These are phyloP conservation scores for Penicillium sp. DNA, from an alignment of 2,329 filamentous ascomycete species.

Conservation along the genomic window DNA sequence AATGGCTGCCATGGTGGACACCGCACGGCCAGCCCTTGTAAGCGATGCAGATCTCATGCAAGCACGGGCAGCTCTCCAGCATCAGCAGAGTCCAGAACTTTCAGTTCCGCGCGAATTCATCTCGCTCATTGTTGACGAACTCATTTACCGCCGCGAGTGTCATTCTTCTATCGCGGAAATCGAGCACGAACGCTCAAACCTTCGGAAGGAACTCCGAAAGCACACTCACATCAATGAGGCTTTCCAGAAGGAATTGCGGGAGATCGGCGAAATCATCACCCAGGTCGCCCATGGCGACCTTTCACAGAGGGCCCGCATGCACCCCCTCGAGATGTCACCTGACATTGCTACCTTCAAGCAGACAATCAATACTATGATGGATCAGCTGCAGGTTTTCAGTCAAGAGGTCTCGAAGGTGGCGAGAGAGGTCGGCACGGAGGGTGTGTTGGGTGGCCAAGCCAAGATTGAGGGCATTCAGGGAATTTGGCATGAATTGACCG, in stretches of 20 bases:
- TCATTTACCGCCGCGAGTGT: slow-evolving; percentile 23
- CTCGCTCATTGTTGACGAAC: slow-evolving; percentile 23
- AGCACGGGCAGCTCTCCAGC: slow-evolving; percentile 24
- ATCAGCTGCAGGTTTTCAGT: slow-evolving; percentile 74
- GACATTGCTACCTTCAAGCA: slow-evolving; percentile 54
- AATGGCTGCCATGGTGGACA: slow-evolving; percentile 20
- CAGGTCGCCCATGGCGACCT: slow-evolving; percentile 27
- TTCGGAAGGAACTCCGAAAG: slow-evolving; percentile 25
- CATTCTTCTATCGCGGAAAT: slow-evolving; percentile 21
- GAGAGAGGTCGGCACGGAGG: slow-evolving; percentile 75
- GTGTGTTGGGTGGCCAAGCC: slow-evolving; percentile 73
- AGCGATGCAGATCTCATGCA: slow-evolving; percentile 24
- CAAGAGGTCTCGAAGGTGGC: slow-evolving; percentile 77
- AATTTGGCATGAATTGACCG: slow-evolving; percentile 80
- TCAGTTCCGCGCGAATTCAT: slow-evolving; percentile 25
- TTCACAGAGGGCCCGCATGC: slow-evolving; percentile 23
- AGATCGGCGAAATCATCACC: slow-evolving; percentile 30
- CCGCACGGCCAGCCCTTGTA: slow-evolving; percentile 13
- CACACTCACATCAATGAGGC: slow-evolving; percentile 28
- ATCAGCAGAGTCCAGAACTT: slow-evolving; percentile 21
- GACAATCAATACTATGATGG: slow-evolving; percentile 83
- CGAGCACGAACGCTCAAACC: slow-evolving; percentile 21
- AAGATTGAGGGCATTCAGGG: slow-evolving; percentile 77
- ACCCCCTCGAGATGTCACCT: slow-evolving; percentile 25
- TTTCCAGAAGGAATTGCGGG: slow-evolving; percentile 27